Evolutionary conservation across 345 rosid species (phyloP).

Genomic region (Linum lewisii): DNA sequence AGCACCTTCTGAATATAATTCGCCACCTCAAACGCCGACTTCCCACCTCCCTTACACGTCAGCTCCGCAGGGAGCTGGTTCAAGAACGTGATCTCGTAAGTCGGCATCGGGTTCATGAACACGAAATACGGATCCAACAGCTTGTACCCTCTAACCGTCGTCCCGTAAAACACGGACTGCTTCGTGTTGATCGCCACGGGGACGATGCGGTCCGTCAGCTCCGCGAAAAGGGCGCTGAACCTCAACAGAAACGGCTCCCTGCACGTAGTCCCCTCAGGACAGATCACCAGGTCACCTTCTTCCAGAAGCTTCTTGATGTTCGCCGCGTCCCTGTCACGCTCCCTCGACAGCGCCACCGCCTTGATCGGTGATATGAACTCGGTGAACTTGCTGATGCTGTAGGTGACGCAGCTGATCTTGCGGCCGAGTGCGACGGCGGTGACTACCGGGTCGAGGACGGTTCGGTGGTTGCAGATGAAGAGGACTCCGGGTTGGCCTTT

Average conservation of each 20-base stretch:
- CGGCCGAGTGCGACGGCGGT: slow-evolving; percentile 78
- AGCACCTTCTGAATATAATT: slow-evolving; percentile 82
- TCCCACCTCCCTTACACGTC: slow-evolving; percentile 58
- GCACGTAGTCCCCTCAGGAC: slow-evolving; percentile 96
- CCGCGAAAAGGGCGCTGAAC: slow-evolving; percentile 90
- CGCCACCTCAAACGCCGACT: slow-evolving; percentile 81
- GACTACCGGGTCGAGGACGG: slow-evolving; percentile 72
- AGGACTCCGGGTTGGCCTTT: slow-evolving; percentile 76
- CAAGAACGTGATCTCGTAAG: slow-evolving; percentile 86
- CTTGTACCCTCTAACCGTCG: slow-evolving; percentile 72
- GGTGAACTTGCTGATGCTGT: slow-evolving; percentile 79
- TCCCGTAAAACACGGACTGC: slow-evolving; percentile 72
- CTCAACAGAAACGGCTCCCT: slow-evolving; percentile 81
- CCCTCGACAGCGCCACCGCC: slow-evolving; percentile 82
- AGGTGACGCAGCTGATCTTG: slow-evolving; percentile 86
- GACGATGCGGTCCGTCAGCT: slow-evolving; percentile 76
- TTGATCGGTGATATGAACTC: slow-evolving; percentile 84
- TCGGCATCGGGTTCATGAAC: slow-evolving; percentile 90
- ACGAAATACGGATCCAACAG: slow-evolving; percentile 84
- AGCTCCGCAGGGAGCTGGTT: slow-evolving; percentile 69
- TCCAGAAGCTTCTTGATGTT: slow-evolving; percentile 61
- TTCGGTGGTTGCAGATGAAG: slow-evolving; percentile 82
- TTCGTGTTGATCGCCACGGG: slow-evolving; percentile 82
- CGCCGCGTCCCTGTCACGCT: slow-evolving; percentile 66
- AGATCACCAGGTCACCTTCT: slow-evolving; percentile 86